Conservation (phyloP, 2,329 filamentous ascomycete genomes). For the Calycina marina region DNA sequence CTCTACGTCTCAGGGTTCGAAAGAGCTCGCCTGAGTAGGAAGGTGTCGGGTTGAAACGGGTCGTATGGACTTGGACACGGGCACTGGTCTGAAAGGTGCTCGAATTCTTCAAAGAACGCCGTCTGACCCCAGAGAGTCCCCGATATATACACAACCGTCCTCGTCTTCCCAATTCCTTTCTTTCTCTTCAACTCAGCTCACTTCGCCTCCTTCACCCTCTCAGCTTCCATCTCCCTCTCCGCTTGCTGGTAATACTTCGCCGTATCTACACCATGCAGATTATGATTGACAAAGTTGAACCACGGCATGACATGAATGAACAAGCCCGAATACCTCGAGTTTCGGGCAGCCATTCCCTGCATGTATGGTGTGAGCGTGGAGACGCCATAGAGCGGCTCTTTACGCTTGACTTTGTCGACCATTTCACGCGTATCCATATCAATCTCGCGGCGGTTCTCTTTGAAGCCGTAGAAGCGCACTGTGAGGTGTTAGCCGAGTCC, state of each 20-base stretch:
- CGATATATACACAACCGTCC: constrained; percentile 5
- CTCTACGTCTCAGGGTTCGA: too few species aligned
- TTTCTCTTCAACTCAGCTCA: background rate
- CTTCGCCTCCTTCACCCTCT: constrained; percentile 31
- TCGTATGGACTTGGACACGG: too few species aligned
- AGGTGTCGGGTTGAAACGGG: too few species aligned
- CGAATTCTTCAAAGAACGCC: background rate
- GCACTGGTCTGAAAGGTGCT: too few species aligned
- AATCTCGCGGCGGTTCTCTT: constrained; percentile 80
- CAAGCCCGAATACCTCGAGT: constrained; percentile 80
- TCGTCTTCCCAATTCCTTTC: too few species aligned
- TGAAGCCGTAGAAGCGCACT: constrained; percentile 94
- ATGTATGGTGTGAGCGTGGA: constrained; percentile 70
- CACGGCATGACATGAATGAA: constrained; percentile 79
- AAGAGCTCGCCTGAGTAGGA: too few species aligned
- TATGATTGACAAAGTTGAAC: constrained; percentile 98
- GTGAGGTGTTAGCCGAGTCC: background rate
- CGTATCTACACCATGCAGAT: constrained; percentile 85
- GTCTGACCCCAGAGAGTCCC: background rate
- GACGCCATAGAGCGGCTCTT: constrained; percentile 77
- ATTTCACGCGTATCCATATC: constrained; percentile 98
- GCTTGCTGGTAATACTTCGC: constrained; percentile 97
- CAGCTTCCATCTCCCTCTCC: constrained; percentile 80
- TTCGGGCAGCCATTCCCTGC: constrained; percentile 83
- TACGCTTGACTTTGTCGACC: constrained; percentile 89